Evolutionary conservation across 23 red algal genomes (phyloP).

Genomic region (Gracilaria domingensis): DNA sequence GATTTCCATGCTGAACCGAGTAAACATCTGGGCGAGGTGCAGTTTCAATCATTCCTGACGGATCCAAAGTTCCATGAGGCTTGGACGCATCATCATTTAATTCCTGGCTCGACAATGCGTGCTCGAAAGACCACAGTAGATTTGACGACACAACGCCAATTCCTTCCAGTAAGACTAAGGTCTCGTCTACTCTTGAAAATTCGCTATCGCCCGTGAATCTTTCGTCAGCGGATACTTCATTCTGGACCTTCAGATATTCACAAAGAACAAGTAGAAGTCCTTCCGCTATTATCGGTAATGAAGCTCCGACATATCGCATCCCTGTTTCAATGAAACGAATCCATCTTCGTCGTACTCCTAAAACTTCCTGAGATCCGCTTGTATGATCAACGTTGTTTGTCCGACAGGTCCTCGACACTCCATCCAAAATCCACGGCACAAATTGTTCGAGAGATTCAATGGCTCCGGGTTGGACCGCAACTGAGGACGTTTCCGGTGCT

Average conservation of each 20-base stretch:
- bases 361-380: constrained; percentile 60
- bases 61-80: background rate
- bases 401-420: constrained; percentile 45
- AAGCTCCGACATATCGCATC: constrained; percentile 51
- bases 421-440: constrained; percentile 67
- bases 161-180: constrained; percentile 66
- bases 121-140: constrained; percentile 65
- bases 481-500: constrained; percentile 22
- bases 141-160: constrained; percentile 52
- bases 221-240: constrained; percentile 26
- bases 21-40: background rate
- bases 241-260: constrained; percentile 52
- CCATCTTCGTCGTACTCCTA: constrained; percentile 71
- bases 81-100: constrained; percentile 47
- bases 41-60: background rate
- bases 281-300: constrained; percentile 59
- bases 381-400: constrained; percentile 22
- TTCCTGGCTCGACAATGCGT: constrained; percentile 45
- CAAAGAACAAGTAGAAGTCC: constrained; percentile 45
- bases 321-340: constrained; percentile 68
- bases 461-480: constrained; percentile 32
- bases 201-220: constrained; percentile 41
- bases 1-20: background rate
- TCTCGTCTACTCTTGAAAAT: constrained; percentile 76
- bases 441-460: constrained; percentile 53